Evolutionary conservation across 202 grass and related monocot species (phyloP).

Genomic region (Brachypodium distachyon): DNA sequence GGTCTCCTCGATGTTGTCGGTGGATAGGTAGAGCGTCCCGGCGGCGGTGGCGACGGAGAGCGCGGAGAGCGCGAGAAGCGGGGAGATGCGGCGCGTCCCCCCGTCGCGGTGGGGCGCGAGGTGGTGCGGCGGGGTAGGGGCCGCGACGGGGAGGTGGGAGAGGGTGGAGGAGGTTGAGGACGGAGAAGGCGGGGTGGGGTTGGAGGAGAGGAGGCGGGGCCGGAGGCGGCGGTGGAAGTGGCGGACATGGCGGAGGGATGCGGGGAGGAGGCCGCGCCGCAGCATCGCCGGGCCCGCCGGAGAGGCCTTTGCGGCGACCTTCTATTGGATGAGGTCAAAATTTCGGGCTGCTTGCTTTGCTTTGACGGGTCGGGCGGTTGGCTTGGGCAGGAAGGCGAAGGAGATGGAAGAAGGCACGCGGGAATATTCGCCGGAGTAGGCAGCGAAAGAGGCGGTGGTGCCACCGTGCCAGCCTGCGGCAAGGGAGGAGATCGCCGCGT

Average conservation of each 20-base stretch:
- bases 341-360: neutral
- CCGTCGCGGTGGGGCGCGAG: slow-evolving; percentile 14
- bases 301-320: neutral
- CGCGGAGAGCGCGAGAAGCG: slow-evolving; percentile 47
- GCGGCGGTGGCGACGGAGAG: slow-evolving; percentile 39
- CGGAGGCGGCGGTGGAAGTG: neutral
- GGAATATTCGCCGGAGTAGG: slow-evolving; percentile 38
- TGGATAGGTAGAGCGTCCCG: slow-evolving; percentile 34
- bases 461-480: neutral
- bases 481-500: neutral
- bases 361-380: too few relatives aligned
- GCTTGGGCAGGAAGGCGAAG: slow-evolving; percentile 19
- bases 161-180: slow-evolving; percentile 10
- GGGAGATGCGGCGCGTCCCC: slow-evolving; percentile 27
- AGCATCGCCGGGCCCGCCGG: slow-evolving; percentile 22
- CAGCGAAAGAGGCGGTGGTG: neutral
- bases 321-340: neutral
- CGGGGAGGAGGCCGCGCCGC: slow-evolving; percentile 30
- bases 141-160: slow-evolving; percentile 14
- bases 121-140: slow-evolving; percentile 16
- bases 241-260: slow-evolving; percentile 20
- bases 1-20: slow-evolving; percentile 66
- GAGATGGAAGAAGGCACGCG: neutral
- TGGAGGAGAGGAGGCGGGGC: slow-evolving; percentile 33
- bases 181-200: neutral